Base-by-base conservation (phyloP, 257 asterid species). In the Fraxinus excelsior region DNA sequence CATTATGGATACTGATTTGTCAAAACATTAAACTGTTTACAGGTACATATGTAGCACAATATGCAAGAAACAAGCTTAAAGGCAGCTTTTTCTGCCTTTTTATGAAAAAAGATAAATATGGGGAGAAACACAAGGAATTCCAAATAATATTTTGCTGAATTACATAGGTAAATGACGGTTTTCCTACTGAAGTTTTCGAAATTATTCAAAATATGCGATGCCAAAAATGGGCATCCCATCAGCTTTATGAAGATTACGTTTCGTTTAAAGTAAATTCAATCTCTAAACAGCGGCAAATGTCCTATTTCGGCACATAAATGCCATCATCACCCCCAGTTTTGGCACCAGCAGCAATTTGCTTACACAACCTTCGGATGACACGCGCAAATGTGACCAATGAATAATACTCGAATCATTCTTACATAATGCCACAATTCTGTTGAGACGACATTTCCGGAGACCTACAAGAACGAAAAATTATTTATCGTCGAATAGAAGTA, bases 361-460 rank as follows among this genome's bases (percentile, higher is more conserved):
- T 19, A 26, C 32, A 62, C n/a, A 11, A 62, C 68, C 34, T 60
- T 23, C 8, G 32, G 29, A 25, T 23, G 67, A 8, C 32, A 8
- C 49, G 16, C 11, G 35, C 68, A 62, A 4, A 12, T 25, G 68
- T 5, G 35, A 62, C 32, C 32, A 11, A 65, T 0, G 21, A 69
- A 53, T 67, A 58, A 34, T n/a, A n/a, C 26, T 53, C 11, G 12
- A 8, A 62, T 10, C 32, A 23, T 60, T 10, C 68, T 84, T 83
- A 90, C 92, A 90, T 90, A 19, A 88, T 83, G 53, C 85, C 67
- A 75, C 92, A 90, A 74, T 86, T 89, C 83, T 90, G 93, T 79
- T 92, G 98, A 12, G 91, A 83, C 12, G 87, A 74, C 97, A 90
- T 92, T 82, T 92, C 97, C 0, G 98, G 96, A 58, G 97, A 89